These are phyloP conservation scores for Aphanomyces astaci DNA, from an alignment of 352 stramenopile genomes.

Conservation along the genomic window DNA sequence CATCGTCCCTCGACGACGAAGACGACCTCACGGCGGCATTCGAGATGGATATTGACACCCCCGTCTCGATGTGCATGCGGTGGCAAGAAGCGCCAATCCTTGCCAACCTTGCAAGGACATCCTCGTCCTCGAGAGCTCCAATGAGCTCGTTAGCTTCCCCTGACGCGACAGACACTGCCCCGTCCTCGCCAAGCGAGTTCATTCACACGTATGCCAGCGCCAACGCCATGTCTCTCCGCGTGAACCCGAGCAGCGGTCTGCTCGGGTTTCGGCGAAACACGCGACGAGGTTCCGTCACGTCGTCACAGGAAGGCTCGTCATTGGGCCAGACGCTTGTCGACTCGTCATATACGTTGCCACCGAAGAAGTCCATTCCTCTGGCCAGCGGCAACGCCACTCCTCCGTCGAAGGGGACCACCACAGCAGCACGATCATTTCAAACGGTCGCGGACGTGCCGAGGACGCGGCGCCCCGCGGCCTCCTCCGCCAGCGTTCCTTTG, in stretches of 20 bases:
- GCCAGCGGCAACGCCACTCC: too few species aligned
- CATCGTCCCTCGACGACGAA: background rate
- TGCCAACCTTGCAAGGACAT: background rate
- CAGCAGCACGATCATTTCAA: too few species aligned
- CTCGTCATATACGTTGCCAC: background rate
- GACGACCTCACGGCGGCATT: background rate
- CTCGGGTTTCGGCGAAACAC: background rate
- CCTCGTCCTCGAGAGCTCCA: background rate
- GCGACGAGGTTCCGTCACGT: background rate
- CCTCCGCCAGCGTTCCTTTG: too few species aligned
- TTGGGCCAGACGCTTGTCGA: background rate
- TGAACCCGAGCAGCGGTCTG: slow-evolving; percentile 5
- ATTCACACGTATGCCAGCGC: background rate
- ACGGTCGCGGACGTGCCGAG: too few species aligned
- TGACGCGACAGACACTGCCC: background rate
- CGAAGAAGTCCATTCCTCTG: too few species aligned
- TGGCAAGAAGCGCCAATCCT: background rate
- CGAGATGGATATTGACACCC: slow-evolving; percentile 18
- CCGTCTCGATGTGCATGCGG: slow-evolving; percentile 19
- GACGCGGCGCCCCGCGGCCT: too few species aligned
- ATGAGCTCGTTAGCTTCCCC: background rate
- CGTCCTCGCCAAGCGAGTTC: background rate
- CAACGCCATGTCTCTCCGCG: background rate
- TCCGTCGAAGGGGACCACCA: too few species aligned
- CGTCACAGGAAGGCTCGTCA: background rate